Base-by-base conservation (phyloP, 1,284 basidiomycete species). In the Butyriboletus appendiculatus region DNA sequence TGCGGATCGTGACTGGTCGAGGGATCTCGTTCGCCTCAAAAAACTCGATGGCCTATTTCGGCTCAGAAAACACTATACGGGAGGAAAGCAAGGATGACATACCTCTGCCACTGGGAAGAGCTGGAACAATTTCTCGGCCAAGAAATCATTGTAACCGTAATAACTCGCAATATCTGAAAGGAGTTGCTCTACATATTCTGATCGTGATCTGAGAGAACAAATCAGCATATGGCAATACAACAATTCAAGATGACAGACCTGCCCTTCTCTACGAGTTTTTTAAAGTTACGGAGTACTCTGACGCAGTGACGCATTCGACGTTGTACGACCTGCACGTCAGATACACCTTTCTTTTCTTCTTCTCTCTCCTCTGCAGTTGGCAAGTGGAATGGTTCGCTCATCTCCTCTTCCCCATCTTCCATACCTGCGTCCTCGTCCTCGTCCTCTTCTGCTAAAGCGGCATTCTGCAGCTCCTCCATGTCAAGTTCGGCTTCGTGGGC, bases 1-100 rank as follows among this genome's bases (percentile, higher is more conserved):
- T 96, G 50, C 97, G 90, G 67, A 99, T 98, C 7, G 97, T 99
- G 22, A 99, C 95, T 9, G 97, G 97, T 56, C 97, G 86, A 15
- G 96, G 87, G 4, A 95, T 86, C 72, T 99, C 97, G 73, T 99
- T 99, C 15, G 96, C 90, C 73, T 99, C 97, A 70, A 99, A 99
- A 75, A 99, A 99, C 64, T 97, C 95, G 58, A 99, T 90, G 0
- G 95, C 94, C 93, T 96, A 61, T 1, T n/a, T 45, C 41, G 58
- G 56, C 51, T 61, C 39, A 52, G 22, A 38, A 14, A 20, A 16
- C 34, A 45, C 30, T 15, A 37, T 24, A 38, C 20, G 40, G 18
- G 48, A 57, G 14, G 9, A 41, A 26, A 40, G 50, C n/a, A 43
- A 40, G 55, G 45, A 39, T 11, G 8, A 8, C 48, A 55, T n/a